Percentiles rank a stretch among this genome's conserved stretches.
Evolutionary conservation across 805 yeast species (phyloP).

Genomic region (Nakazawaea holstii): DNA sequence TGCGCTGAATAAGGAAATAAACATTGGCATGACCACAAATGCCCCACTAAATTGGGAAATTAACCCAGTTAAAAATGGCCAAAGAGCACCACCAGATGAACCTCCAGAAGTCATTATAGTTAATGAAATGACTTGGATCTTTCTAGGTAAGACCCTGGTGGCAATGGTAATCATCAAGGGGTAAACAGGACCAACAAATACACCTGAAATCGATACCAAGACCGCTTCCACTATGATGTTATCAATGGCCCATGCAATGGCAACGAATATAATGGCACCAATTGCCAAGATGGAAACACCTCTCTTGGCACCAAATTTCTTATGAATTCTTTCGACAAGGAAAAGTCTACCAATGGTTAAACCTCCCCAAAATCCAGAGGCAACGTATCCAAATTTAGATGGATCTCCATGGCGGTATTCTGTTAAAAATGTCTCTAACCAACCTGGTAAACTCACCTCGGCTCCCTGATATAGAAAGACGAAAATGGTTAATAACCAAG

Average conservation of each 20-base stretch:
- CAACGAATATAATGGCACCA: conserved; percentile 30
- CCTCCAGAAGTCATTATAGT: conserved; percentile 53
- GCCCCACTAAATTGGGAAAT: conserved; percentile 40
- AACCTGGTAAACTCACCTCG: conserved; percentile 65
- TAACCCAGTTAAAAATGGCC: conserved; percentile 49
- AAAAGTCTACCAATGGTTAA: conserved; percentile 57
- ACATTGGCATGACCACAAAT: conserved; percentile 43
- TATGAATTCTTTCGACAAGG: conserved; percentile 36
- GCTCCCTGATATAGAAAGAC: conserved; percentile 63
- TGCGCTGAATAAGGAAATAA: conserved; percentile 29
- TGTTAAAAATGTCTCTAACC: conserved; percentile 61
- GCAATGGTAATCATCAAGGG: conserved; percentile 43
- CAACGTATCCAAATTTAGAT: conserved; percentile 50
- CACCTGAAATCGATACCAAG: conserved; percentile 45
- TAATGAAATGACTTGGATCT: conserved; percentile 43
- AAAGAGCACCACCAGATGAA: conserved; percentile 51
- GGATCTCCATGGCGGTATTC: conserved; percentile 45
- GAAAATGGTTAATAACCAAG: conserved; percentile 47
- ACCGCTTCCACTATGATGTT: conserved; percentile 39
- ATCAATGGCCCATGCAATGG: conserved; percentile 45
- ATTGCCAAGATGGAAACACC: conserved; percentile 31
- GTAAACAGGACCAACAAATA: conserved; percentile 64
- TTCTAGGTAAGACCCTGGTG: conserved; percentile 41
- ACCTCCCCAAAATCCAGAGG: conserved; percentile 72
- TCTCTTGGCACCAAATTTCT: conserved; percentile 38